A percentile compares a stretch with the other conserved stretches of the same genome.
These are phyloP conservation scores for Fusarium nodosum DNA, from an alignment of 2,329 filamentous ascomycete genomes.

Conservation along the genomic window DNA sequence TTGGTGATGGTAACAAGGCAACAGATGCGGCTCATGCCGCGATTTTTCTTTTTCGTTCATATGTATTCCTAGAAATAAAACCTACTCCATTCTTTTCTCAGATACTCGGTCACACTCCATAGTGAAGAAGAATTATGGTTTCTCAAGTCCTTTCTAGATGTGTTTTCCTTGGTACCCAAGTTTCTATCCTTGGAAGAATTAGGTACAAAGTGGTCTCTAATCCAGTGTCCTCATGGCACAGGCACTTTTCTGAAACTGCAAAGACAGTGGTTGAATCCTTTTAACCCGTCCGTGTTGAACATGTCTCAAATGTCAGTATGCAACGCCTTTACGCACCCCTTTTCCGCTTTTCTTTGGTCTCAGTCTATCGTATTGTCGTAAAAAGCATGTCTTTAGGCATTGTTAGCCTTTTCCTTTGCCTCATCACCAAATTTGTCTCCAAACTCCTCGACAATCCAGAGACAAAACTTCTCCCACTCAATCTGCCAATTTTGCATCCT, in stretches of 20 bases:
- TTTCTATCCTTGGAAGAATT: not conserved
- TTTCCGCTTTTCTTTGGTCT: not conserved
- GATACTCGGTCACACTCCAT: not conserved
- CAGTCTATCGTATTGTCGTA: slow-evolving; percentile 21
- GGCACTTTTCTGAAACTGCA: not conserved
- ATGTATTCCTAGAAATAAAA: slow-evolving; percentile 6
- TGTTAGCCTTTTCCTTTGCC: slow-evolving; percentile 11
- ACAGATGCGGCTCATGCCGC: slow-evolving; percentile 14
- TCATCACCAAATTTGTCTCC: slow-evolving; percentile 69
- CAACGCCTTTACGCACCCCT: slow-evolving; percentile 21
- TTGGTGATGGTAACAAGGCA: slow-evolving; percentile 16
- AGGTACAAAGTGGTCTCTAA: slow-evolving; percentile 6
- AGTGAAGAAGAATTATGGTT: not conserved
- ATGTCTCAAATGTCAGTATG: slow-evolving; percentile 23
- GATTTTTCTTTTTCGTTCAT: slow-evolving; percentile 3
- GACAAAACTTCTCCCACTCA: slow-evolving; percentile 90
- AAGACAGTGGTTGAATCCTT: slow-evolving; percentile 31
- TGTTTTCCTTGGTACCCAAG: not conserved
- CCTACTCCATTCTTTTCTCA: not conserved
- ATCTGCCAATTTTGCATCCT: slow-evolving; percentile 82
- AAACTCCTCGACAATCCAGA: slow-evolving; percentile 88
- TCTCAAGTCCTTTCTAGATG: slow-evolving; percentile 3
- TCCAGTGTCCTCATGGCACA: not conserved
- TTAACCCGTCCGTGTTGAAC: slow-evolving; percentile 37
- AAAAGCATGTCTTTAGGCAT: slow-evolving; percentile 7